Base-by-base conservation (phyloP, 2,329 filamentous ascomycete species). In the Xylariaceae sp. region DNA sequence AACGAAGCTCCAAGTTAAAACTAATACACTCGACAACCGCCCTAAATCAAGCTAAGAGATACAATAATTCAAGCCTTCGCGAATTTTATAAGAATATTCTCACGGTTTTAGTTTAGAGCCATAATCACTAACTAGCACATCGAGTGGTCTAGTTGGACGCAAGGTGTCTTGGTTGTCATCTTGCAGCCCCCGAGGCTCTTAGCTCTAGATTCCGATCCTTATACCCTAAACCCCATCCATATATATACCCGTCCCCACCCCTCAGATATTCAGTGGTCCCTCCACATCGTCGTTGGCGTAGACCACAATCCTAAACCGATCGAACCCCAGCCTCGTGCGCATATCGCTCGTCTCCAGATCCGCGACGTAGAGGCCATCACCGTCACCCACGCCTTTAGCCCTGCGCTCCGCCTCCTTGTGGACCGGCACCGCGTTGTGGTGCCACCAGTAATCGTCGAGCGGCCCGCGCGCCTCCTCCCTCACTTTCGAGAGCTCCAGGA, bases 181-280 rank as follows among this genome's bases (percentile, higher is more conserved):
- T n/a, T n/a, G n/a, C n/a, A n/a, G n/a, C n/a, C n/a, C n/a, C n/a
- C n/a, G n/a, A n/a, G n/a, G n/a, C n/a, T n/a, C n/a, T n/a, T n/a
- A n/a, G n/a, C n/a, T n/a, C n/a, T n/a, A n/a, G 23, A 26, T 26
- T n/a, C 7, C 44, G 9, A 47, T 4, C 23, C 26, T 23, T 47
- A 47, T 26, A 19, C 23, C n/a, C 40, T 14, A 44, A 32, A 9
- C n/a, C 18, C 2, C 20, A 26, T 26, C 20, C 14, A 20, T 20
- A 50, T 6, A 20, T 20, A 53, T 5, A n/a, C n/a, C n/a, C n/a
- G n/a, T n/a, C n/a, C n/a, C n/a, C n/a, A n/a, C n/a, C n/a, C 14
- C 9, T 46, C 52, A 67, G 46, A 65, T 65, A 41, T 68, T 67
- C 19, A 65, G 48, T 3, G 65, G 66, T 9, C 66, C 66, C 7